These are phyloP conservation scores for Melocanna baccifera DNA, from an alignment of 176 grass and related monocot species.

Conservation along the genomic window DNA sequence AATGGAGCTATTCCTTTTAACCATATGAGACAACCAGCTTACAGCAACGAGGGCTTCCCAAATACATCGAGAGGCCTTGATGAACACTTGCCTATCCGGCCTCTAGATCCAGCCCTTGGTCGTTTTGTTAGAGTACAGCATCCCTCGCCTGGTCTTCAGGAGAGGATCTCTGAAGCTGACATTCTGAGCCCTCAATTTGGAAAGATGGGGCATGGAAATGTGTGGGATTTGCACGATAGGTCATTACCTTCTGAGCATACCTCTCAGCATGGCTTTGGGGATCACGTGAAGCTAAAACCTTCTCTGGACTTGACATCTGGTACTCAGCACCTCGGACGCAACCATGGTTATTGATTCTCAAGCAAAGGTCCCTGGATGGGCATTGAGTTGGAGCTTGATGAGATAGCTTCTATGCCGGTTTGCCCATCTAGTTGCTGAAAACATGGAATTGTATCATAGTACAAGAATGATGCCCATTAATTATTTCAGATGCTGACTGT, in stretches of 20 bases:
- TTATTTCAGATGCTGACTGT: constrained; percentile 49
- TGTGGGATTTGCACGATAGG: constrained; percentile 52
- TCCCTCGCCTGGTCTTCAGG: constrained; percentile 42
- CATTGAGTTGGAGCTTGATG: constrained; percentile 27
- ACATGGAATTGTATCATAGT: constrained; percentile 48
- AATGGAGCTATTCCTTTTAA: constrained; percentile 73
- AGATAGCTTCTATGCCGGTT: constrained; percentile 30
- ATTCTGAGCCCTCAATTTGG: constrained; percentile 74
- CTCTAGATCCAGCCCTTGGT: constrained; percentile 35
- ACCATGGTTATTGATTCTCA: constrained; percentile 39
- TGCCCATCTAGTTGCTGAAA: constrained; percentile 19
- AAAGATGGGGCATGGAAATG: constrained; percentile 60
- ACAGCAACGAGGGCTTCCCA: constrained; percentile 60
- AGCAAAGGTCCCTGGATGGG: constrained; percentile 25
- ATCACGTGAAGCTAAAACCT: constrained; percentile 60
- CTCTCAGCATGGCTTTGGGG: constrained; percentile 39
- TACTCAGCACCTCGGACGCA: constrained; percentile 15
- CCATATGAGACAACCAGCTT: constrained; percentile 48
- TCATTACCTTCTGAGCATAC: constrained; percentile 44
- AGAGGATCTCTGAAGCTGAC: constrained; percentile 65
- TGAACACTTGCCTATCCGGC: constrained; percentile 15
- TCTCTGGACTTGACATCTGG: constrained; percentile 59
- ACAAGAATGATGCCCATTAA: constrained; percentile 36
- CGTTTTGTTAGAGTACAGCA: constrained; percentile 55
- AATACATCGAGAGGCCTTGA: constrained; percentile 39